Evolutionary conservation across 805 yeast genomes (phyloP), one percentile per base, ranked within the genome.

Genomic region (Schwanniomyces occidentalis): DNA sequence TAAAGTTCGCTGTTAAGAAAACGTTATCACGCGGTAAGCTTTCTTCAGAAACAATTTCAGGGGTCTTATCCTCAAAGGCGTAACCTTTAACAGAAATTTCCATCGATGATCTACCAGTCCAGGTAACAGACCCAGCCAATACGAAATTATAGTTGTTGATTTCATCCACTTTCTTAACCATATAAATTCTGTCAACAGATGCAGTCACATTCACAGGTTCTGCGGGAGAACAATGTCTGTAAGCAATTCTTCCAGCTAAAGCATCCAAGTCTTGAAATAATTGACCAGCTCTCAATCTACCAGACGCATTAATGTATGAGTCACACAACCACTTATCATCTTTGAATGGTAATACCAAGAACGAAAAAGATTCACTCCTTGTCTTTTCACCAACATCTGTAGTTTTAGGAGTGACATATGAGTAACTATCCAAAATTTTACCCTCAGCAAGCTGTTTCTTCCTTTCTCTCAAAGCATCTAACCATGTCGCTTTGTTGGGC

Each of bases 181-280:
- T 80, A 56, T 85, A 85, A 46, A 90, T 87, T 45, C 96, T 70
- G 63, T 91, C 97, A 17, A 90, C 96, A 17, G 93, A 81, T 1
- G 97, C 97, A 7, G 98, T 90, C 27, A 90, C 98, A 56, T 90
- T 85, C 60, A 89, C 88, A 8, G 98, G 97, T 55, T 85, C 89
- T 0, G 96, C 95, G 0, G 98, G 98, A n/a, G 84, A 73, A 62
- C 95, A 86, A 58, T 90, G 97, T 52, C 85, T 76, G 58, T 89
- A 85, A 15, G 96, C 95, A 50, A 90, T 89, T 54, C 91, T 80
- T 22, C 97, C 98, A 2, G 97, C 96, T 41, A 90, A 68, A 4
- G 96, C 90, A 55, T 90, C 98, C 51, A 90, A 69, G 61, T 90
- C 98, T 67, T 90, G 96, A 61, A 90, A 90, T 44, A 90, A 70